Evolutionary conservation across 352 stramenopile genomes (phyloP).

Genomic region (Pelagophyceae sp.): DNA sequence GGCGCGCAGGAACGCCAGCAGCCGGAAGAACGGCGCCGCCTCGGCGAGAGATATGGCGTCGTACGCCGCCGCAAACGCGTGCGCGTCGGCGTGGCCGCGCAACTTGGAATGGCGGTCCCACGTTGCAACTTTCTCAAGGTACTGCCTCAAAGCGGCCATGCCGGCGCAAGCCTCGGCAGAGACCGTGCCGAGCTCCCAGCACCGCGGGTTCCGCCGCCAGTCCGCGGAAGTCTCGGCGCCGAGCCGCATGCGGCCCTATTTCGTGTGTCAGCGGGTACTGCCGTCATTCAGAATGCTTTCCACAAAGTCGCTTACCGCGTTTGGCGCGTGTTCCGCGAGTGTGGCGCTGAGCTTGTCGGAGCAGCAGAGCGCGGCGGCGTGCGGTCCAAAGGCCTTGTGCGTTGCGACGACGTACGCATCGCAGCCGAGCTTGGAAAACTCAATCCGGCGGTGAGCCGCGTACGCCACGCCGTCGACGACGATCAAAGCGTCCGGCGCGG

Average conservation of each 20-base stretch:
- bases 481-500: not conserved
- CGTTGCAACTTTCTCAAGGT: too few relatives aligned
- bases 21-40: not conserved
- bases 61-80: not conserved
- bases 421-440: not conserved
- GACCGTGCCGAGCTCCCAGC: not conserved
- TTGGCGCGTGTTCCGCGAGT: not conserved
- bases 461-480: conserved; percentile 17
- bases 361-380: not conserved
- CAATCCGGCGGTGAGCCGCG: not conserved
- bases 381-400: conserved; percentile 11
- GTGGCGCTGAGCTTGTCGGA: not conserved
- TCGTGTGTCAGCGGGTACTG: too few relatives aligned
- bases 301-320: too few relatives aligned
- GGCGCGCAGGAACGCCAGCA: not conserved
- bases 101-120: too few relatives aligned
- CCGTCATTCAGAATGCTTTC: too few relatives aligned
- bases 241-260: too few relatives aligned
- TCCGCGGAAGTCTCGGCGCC: too few relatives aligned
- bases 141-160: not conserved
- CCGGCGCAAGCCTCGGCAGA: conserved; percentile 15
- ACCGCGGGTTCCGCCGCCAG: not conserved
- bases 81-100: not conserved
- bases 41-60: not conserved
- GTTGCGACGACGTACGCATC: not conserved